Conservation (phyloP, 805 yeast species). For the Kazachstania psychrophila region DNA sequence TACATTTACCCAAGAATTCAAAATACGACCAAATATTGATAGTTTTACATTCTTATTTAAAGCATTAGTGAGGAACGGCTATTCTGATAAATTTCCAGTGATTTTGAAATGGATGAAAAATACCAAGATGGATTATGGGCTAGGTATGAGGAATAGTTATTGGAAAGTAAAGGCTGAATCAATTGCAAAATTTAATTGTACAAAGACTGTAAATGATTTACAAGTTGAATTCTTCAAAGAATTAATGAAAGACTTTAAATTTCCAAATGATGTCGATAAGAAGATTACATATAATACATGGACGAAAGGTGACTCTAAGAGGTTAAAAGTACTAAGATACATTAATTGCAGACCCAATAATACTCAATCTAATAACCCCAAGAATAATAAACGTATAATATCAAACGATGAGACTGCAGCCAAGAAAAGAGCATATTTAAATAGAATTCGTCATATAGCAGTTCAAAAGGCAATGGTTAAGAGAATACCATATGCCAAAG, state of each 20-base stretch:
- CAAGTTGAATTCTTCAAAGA: not conserved
- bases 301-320: constrained; percentile 6
- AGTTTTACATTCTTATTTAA: constrained; percentile 23
- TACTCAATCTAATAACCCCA: not conserved
- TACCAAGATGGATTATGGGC: constrained; percentile 4
- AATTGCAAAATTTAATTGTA: constrained; percentile 18
- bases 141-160: constrained; percentile 11
- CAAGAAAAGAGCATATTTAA: constrained; percentile 13
- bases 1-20: constrained; percentile 21
- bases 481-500: constrained; percentile 26
- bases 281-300: constrained; percentile 10
- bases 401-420: constrained; percentile 1
- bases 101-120: constrained; percentile 21
- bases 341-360: constrained; percentile 18
- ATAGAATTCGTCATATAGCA: constrained; percentile 17
- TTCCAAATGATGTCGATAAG: not conserved
- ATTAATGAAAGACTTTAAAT: constrained; percentile 1
- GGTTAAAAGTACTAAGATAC: constrained; percentile 13
- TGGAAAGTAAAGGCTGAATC: constrained; percentile 23
- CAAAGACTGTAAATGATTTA: not conserved
- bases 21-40: constrained; percentile 26
- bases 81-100: constrained; percentile 12
- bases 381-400: constrained; percentile 1
- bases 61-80: constrained; percentile 4
- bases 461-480: constrained; percentile 23